Percentiles rank a stretch among this genome's conserved stretches.
Evolutionary conservation across 169 alveolate species (phyloP).

Genomic region (Fabrea salina): DNA sequence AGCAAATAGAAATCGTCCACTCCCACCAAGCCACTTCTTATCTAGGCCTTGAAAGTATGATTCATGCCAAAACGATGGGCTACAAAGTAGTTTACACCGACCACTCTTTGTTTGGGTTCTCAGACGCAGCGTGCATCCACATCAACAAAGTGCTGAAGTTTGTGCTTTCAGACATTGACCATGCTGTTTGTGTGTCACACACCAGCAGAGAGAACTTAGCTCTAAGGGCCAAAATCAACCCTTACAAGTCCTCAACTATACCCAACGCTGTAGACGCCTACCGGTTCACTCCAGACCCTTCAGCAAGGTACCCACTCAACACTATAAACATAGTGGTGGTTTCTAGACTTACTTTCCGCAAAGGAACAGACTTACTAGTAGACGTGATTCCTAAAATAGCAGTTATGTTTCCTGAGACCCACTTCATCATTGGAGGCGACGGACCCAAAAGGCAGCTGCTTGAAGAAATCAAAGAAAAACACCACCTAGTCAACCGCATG

Average conservation of each 20-base stretch:
- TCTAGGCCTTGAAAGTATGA: conserved; percentile 66
- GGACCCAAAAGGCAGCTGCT: conserved; percentile 94
- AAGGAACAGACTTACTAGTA: conserved; percentile 96
- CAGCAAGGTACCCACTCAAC: conserved; percentile 41
- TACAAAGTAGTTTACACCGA: conserved; percentile 95
- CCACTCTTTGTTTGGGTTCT: conserved; percentile 98
- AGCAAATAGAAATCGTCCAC: conserved; percentile 94
- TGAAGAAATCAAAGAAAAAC: conserved; percentile 92
- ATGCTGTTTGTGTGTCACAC: conserved; percentile 93
- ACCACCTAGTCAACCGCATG: conserved; percentile 91
- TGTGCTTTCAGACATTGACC: conserved; percentile 82
- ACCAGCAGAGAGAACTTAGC: conserved; percentile 94
- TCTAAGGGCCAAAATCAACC: conserved; percentile 92
- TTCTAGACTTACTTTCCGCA: conserved; percentile 94
- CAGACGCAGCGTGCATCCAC: conserved; percentile 94
- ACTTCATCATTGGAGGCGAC: conserved; percentile 95
- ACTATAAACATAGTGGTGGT: conserved; percentile 91
- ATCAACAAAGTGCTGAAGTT: conserved; percentile 86
- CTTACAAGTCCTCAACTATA: conserved; percentile 87
- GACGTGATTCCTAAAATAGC: conserved; percentile 96
- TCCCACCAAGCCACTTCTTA: conserved; percentile 91
- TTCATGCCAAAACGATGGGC: conserved; percentile 83
- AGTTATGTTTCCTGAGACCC: conserved; percentile 88
- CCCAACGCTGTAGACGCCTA: conserved; percentile 88
- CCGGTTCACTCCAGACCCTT: conserved; percentile 82